Base-by-base conservation (phyloP, 225 moss, liverwort and hornwort species). In the Lunularia cruciata region DNA sequence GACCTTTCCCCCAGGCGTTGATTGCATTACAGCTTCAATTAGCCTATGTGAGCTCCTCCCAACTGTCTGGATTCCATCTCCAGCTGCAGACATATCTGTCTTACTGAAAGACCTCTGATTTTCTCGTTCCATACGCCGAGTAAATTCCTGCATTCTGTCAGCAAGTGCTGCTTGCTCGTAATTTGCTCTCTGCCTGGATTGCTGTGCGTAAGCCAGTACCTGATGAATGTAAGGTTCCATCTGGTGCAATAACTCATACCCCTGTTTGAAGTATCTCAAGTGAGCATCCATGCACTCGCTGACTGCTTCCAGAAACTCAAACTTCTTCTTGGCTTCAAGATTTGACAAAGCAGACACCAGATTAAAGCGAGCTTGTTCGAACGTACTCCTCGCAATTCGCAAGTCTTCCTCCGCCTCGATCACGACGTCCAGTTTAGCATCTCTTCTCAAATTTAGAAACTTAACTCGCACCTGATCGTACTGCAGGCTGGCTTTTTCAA, bases 211-310 rank as follows among this genome's bases (percentile, higher is more conserved):
- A 22, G 92, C 88, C 56, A 95, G 83, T 33, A 95, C 95, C 87
- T 95, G 95, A 72, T 95, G 95, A 62, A 95, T 95, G 72, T 92
- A 95, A 1, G 95, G 92, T 78, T 92, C 92, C 95, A 95, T 95
- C 65, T 95, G 92, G 74, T 95, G 95, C 20, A 95, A 79, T 65
- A 95, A 79, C 74, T 95, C 92, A 63, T 95, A 95, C 34, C 95
- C 95, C 79, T 95, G 92, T 77, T 95, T 92, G 80, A 95, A 92
- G 77, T 89, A 95, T 65, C 95, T 84, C 31, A 95, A 86, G 71
- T 95, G 95, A 39, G 92, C 95, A 58, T 90, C 92, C 95, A 95
- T 95, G 25, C 86, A 87, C 75, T 92, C 92, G 74, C 95, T 95
- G 69, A 95, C 95, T 37, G 95, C 88, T 87, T 95, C 95, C 27